A percentile compares a stretch with the other conserved stretches of the same genome.
Evolutionary conservation across 495 filamentous ascomycete species (phyloP).

Genomic region (Penicillium malachiteum): DNA sequence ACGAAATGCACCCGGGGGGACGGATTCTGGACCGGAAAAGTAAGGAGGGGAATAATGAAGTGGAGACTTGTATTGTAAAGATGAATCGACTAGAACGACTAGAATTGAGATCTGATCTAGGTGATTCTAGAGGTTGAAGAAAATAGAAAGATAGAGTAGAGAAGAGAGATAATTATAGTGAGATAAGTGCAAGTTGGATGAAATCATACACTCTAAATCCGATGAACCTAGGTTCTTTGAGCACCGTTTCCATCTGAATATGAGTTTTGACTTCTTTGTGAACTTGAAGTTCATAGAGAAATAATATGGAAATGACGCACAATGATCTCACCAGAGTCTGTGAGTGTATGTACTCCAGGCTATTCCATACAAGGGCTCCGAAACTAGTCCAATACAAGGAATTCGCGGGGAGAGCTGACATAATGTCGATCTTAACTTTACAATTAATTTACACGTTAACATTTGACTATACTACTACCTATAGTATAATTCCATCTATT

Average conservation of each 20-base stretch:
- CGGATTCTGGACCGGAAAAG: constrained; percentile 14
- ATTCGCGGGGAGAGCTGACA: constrained; percentile 25
- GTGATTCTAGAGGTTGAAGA: too few relatives aligned
- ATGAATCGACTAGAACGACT: neutral
- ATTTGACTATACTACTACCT: neutral
- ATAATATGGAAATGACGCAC: constrained; percentile 24
- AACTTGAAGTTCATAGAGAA: constrained; percentile 3
- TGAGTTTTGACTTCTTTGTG: neutral
- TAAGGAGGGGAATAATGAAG: constrained; percentile 5
- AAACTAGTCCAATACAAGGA: constrained; percentile 5
- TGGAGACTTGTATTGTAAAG: neutral
- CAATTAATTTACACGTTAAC: too few relatives aligned
- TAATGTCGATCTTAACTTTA: constrained; percentile 1
- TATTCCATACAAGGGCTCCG: neutral
- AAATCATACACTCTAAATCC: neutral
- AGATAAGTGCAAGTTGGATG: neutral
- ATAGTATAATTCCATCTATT: too few relatives aligned
- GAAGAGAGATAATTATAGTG: too few relatives aligned
- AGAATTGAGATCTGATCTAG: too few relatives aligned
- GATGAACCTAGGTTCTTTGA: constrained; percentile 1
- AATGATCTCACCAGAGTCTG: constrained; percentile 24
- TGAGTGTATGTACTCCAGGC: neutral
- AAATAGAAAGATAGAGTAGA: too few relatives aligned
- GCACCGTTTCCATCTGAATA: neutral
- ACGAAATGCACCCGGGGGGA: constrained; percentile 40